Evolutionary conservation across 2,329 filamentous ascomycete genomes (phyloP).

Genomic region (Colletotrichum cordylinicola): DNA sequence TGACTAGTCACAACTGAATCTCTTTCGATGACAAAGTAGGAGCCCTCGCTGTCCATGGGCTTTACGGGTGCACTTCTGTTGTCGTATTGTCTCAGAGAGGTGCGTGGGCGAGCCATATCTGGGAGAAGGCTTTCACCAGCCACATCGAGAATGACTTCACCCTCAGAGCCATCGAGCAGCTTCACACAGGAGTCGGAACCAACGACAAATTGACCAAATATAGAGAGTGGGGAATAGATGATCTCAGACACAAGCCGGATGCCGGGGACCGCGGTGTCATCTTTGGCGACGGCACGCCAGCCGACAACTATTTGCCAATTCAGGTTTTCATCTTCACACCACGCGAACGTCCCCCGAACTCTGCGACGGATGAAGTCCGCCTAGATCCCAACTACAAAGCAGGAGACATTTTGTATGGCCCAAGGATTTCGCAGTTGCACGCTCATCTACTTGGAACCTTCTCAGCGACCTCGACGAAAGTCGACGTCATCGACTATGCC

Average conservation of each 20-base stretch:
- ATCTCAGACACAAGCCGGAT: background rate
- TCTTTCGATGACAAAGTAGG: background rate
- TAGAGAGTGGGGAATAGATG: background rate
- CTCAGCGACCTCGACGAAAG: no score
- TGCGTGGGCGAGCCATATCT: background rate
- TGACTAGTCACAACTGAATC: background rate
- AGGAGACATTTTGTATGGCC: accelerated
- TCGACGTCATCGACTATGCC: background rate
- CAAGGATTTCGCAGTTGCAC: background rate
- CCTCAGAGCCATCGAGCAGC: background rate
- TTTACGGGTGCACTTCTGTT: background rate
- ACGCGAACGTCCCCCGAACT: background rate
- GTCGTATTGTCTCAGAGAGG: background rate
- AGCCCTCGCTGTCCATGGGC: background rate
- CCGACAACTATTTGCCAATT: background rate
- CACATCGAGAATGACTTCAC: accelerated
- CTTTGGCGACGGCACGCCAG: background rate
- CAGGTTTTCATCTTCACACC: background rate
- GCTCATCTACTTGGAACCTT: background rate
- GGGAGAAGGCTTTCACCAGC: background rate
- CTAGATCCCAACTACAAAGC: background rate
- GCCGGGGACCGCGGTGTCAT: background rate
- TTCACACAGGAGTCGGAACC: background rate
- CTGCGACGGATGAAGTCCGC: background rate
- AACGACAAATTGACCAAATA: accelerated